Evolutionary conservation across 164 flowering plant genomes (phyloP).

Genomic region (Chloranthus sessilifolius): DNA sequence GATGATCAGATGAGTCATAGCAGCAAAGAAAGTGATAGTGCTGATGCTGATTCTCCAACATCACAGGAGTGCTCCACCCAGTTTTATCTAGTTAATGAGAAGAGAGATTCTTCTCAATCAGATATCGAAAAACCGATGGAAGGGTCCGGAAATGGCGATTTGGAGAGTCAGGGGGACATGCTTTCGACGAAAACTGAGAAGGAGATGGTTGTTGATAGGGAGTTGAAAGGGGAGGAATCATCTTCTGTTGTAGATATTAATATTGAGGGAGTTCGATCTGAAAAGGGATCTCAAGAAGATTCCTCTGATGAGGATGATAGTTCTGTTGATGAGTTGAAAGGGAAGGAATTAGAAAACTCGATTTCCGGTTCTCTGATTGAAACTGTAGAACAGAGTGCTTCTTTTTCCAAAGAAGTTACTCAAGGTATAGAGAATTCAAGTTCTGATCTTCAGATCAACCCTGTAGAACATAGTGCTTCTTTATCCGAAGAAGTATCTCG

Average conservation of each 20-base stretch:
- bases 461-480: background rate
- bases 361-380: too few relatives aligned
- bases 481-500: background rate
- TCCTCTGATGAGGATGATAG: slow-evolving; percentile 7
- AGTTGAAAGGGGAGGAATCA: too few relatives aligned
- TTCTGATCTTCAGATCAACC: too few relatives aligned
- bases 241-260: slow-evolving; percentile 1
- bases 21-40: slow-evolving; percentile 41
- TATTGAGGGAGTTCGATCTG: slow-evolving; percentile 11
- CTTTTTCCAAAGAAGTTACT: slow-evolving; percentile 3
- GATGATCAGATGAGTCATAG: slow-evolving; percentile 35
- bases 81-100: slow-evolving; percentile 24
- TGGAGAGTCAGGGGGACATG: slow-evolving; percentile 16
- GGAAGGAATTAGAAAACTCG: background rate
- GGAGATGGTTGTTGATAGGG: background rate
- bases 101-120: slow-evolving; percentile 1
- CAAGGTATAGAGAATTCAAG: too few relatives aligned
- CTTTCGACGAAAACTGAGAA: slow-evolving; percentile 8
- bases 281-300: slow-evolving; percentile 2
- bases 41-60: too few relatives aligned
- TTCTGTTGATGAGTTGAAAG: slow-evolving; percentile 13
- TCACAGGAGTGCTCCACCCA: slow-evolving; percentile 34
- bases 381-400: background rate
- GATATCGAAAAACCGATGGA: background rate
- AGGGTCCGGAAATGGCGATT: slow-evolving; percentile 7